Evolutionary conservation across 1,284 basidiomycete genomes (phyloP).

Genomic region (Ustilago cynodontis): DNA sequence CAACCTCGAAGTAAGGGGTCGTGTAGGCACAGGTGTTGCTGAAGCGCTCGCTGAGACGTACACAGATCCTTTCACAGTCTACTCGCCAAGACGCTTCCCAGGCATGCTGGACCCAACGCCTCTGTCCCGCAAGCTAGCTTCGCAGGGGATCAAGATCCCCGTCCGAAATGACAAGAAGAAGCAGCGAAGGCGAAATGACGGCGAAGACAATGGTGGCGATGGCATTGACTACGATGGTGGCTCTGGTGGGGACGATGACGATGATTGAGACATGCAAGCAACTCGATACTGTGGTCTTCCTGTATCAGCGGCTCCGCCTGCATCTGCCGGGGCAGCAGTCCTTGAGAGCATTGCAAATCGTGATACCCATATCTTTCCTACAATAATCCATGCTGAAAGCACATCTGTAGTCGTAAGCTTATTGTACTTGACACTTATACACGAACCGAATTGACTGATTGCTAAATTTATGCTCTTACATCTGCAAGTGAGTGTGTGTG

Average conservation of each 20-base stretch:
- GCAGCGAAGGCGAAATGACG: constrained; percentile 36
- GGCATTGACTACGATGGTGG: constrained; percentile 39
- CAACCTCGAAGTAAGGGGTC: constrained; percentile 57
- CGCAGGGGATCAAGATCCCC: constrained; percentile 65
- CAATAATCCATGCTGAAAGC: not conserved
- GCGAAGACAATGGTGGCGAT: constrained; percentile 26
- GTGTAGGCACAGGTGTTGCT: constrained; percentile 55
- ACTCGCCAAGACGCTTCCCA: constrained; percentile 62
- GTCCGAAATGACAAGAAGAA: constrained; percentile 64
- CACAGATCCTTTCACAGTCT: constrained; percentile 63
- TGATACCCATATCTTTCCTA: not conserved
- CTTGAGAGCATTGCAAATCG: not conserved
- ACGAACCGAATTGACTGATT: not conserved
- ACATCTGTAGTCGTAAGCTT: not conserved
- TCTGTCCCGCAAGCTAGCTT: constrained; percentile 60
- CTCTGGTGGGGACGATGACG: constrained; percentile 49
- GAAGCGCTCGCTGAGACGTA: constrained; percentile 61
- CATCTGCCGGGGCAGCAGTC: not conserved
- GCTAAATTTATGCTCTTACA: no score
- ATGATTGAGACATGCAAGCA: constrained; percentile 18
- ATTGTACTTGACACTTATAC: not conserved
- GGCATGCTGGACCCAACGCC: constrained; percentile 64
- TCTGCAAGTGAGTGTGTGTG: not conserved
- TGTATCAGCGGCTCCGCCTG: no score
- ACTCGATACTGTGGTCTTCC: no score